Evolutionary conservation across 257 asterid genomes (phyloP).

Genomic region (Penstemon newberryi): DNA sequence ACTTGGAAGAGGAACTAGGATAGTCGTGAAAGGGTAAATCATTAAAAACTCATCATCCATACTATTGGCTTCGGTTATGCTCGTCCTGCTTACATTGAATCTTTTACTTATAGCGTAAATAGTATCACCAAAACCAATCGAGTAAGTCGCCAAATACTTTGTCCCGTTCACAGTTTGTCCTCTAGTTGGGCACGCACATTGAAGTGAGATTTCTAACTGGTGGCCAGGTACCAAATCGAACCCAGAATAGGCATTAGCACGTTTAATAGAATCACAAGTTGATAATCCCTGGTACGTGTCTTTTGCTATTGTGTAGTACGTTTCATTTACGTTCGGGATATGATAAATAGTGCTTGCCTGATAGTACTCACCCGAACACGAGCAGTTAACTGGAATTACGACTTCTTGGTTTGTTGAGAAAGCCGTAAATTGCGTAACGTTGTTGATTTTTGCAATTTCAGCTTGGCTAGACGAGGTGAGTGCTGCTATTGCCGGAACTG

Average conservation of each 20-base stretch:
- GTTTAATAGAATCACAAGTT: slow-evolving; percentile 38
- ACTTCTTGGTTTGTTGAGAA: slow-evolving; percentile 41
- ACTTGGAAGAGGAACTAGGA: slow-evolving; percentile 41
- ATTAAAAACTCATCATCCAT: slow-evolving; percentile 28
- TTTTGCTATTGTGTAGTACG: slow-evolving; percentile 48
- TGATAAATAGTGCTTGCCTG: slow-evolving; percentile 39
- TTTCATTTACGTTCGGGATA: slow-evolving; percentile 21
- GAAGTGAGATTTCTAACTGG: slow-evolving; percentile 49
- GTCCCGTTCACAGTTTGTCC: slow-evolving; percentile 37
- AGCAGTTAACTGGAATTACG: slow-evolving; percentile 53
- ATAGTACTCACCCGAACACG: slow-evolving; percentile 43
- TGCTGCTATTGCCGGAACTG: slow-evolving; percentile 46
- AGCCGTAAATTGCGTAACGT: slow-evolving; percentile 32
- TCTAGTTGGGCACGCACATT: slow-evolving; percentile 55
- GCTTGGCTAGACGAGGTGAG: slow-evolving; percentile 43
- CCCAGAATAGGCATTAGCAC: slow-evolving; percentile 24
- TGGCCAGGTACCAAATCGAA: slow-evolving; percentile 27
- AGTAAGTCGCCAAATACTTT: slow-evolving; percentile 46
- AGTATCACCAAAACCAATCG: slow-evolving; percentile 38
- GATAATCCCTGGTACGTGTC: slow-evolving; percentile 54
- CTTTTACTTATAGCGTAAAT: slow-evolving; percentile 34
- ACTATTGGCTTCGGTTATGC: slow-evolving; percentile 43
- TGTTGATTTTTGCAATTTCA: slow-evolving; percentile 43
- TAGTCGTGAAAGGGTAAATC: slow-evolving; percentile 47
- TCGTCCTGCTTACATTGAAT: slow-evolving; percentile 35